Evolutionary conservation across 352 stramenopile species (phyloP).

Genomic region (Aphanomyces cochlioides): DNA sequence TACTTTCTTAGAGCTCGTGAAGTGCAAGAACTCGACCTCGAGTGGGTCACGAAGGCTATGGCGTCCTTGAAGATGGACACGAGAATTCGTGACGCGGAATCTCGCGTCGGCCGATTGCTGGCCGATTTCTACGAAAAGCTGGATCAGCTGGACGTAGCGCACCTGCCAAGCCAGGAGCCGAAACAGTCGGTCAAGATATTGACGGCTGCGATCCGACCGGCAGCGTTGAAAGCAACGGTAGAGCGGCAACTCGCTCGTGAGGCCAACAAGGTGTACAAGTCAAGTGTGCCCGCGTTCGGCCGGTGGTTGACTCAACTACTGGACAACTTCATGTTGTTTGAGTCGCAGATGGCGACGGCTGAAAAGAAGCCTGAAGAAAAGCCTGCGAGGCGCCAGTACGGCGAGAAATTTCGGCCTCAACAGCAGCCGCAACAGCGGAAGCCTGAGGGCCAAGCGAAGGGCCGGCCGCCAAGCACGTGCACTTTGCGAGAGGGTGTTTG

Average conservation of each 20-base stretch:
- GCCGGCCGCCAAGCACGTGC: not conserved
- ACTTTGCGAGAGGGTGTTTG: not conserved
- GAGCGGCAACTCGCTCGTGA: not conserved
- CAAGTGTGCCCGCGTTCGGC: constrained; percentile 2
- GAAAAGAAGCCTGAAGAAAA: not conserved
- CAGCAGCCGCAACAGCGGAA: not conserved
- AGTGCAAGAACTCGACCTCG: constrained; percentile 10
- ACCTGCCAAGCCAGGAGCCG: constrained; percentile 21
- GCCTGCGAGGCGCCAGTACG: not conserved
- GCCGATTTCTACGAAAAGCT: constrained; percentile 28
- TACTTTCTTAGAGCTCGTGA: constrained; percentile 24
- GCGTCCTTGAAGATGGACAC: constrained; percentile 26
- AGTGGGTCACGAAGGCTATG: constrained; percentile 14
- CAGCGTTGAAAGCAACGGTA: not conserved
- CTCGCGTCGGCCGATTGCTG: constrained; percentile 22
- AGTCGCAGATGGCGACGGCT: constrained; percentile 4
- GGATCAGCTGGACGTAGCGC: constrained; percentile 24
- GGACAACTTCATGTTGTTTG: constrained; percentile 11
- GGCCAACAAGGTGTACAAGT: constrained; percentile 5
- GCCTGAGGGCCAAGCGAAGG: not conserved
- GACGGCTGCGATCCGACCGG: constrained; percentile 6
- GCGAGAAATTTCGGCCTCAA: not conserved
- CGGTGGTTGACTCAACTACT: not conserved
- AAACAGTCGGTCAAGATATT: constrained; percentile 22
- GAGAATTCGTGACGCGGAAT: constrained; percentile 23